Evolutionary conservation across 2,329 filamentous ascomycete species (phyloP), one percentile per base, ranked within the genome.

Genomic region (Ceratocystis variospora): DNA sequence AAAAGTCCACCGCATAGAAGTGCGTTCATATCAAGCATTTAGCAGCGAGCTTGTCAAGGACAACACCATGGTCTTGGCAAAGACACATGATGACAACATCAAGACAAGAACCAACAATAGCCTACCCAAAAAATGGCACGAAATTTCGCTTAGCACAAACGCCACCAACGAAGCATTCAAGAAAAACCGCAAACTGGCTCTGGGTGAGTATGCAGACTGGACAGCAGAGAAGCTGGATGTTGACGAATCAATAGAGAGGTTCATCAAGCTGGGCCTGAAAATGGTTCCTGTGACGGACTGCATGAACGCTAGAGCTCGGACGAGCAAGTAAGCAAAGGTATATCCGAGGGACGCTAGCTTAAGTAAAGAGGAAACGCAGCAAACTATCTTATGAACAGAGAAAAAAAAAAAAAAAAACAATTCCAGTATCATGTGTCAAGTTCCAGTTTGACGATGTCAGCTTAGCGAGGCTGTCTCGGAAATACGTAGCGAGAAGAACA

Each of bases 111-210:
- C 28, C 33, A 41, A 37, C 45, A 37, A 48, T n/a, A 46, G 62
- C 19, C 62, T 63, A 22, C 62, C 62, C 4, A 12, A 25, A 7
- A 48, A 55, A 31, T 63, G 46, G 62, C 48, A 63, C 22, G 62
- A 63, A 48, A 53, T 63, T 33, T 63, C 62, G 4, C 46, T 63
- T 3, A 37, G 33, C 17, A 53, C 62, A 37, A 22, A 33, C 4
- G n/a, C 22, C 15, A 37, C 41, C 48, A 48, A 17, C 17, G 48
- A 53, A n/a, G 28, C 31, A 33, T 17, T 63, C 12, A 48, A 50
- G 62, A 17, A 53, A 28, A 63, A 55, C 17, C 44, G 61, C 25
- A 46, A 53, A n/a, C 33, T 63, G 25, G n/a, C 28, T 3, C 45
- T 63, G 31, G 62, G 45, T 7, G 25, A 31, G 45, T 19, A 7